Base-by-base conservation (phyloP, 176 grass and related monocot genomes). In the Oropetium thomaeum region DNA sequence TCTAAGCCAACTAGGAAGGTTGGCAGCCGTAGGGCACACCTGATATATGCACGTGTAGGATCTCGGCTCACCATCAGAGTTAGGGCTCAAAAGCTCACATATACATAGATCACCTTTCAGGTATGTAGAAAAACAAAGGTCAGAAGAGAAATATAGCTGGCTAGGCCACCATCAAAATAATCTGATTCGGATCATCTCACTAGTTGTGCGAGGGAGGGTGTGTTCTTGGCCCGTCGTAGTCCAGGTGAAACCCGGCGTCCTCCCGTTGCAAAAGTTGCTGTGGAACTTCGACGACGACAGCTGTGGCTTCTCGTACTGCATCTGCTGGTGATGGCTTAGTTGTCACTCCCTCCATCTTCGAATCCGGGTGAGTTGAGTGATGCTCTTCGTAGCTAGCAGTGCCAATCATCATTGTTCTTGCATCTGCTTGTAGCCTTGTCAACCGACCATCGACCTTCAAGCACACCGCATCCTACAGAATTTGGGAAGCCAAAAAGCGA, bases 151-250 rank as follows among this genome's bases (percentile, higher is more conserved):
- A 30, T 23, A 52, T 62, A 62, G 19, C 17, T 25, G 39, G 4
- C 1, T n/a, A 54, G 16, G 37, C 35, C 35, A 69, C 2, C 49
- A n/a, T n/a, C n/a, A n/a, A 35, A 72, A 53, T 14, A 26, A 74
- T 30, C 15, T 26, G 52, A 60, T 73, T 29, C 58, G 47, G 47
- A 51, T 53, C 51, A 51, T 53, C 51, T 53, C 57, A 54, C 88
- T 73, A 97, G 40, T 97, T 97, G 83, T 97, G 93, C 80, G 69
- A 77, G 49, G 93, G 93, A 15, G 88, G 22, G 30, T 90, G 90
- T 12, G 90, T 89, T 42, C 70, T 87, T 58, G 93, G 93, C 12
- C 80, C 85, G 16, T 44, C 82, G 48, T 97, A 97, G 71, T 97
- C 93, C 25, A 97, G 70, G 89, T 93, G 75, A 73, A 97, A 93